Base-by-base conservation (phyloP, 2,329 filamentous ascomycete genomes). In the Alternaria triticina region DNA sequence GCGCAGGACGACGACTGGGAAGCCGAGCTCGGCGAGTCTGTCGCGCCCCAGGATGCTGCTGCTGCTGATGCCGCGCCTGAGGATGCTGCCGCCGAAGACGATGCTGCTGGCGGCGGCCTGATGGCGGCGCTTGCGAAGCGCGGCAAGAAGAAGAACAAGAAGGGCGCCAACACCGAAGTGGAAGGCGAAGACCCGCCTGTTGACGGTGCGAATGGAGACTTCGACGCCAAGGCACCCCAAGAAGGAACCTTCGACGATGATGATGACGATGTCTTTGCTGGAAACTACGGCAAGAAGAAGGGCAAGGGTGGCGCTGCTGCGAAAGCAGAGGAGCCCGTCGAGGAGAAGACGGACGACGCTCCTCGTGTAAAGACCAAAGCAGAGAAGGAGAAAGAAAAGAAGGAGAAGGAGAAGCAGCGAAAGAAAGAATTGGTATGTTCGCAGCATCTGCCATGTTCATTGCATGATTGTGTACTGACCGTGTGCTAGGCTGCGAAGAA, bases 371-470 rank as follows among this genome's bases (percentile, higher is more conserved):
- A 98, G 83, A 97, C 93, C 43, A 99, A 98, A 88, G 96, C 96
- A 62, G 94, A 99, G 84, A 99, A 99, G 85, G 96, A 99, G 81
- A 97, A 93, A 82, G 86, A 95, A 76, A 98, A 95, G 87, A 99
- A 97, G 84, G 96, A 99, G 84, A 90, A 93, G 65, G 96, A 99
- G 85, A 99, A 99, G 89, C 92, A 96, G 83, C 88, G 94, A 71
- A 99, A 99, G 85, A 99, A 94, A 89, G 96, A 99, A 82, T 91
- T 98, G 88, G 93, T 96, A 80, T 61, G 84, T 66, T 30, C 36
- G 23, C 5, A 11, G 11, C 47, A n/a, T 30, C 6, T 15, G n/a
- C 2, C 7, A 43, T 30, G 25, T 6, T 3, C 17, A 12, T 50
- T 28, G 55, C n/a, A 28, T 40, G 20, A 57, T 57, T 71, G 6